Base-by-base conservation (phyloP, 2,329 filamentous ascomycete genomes). In the Calonectria honghensis region DNA sequence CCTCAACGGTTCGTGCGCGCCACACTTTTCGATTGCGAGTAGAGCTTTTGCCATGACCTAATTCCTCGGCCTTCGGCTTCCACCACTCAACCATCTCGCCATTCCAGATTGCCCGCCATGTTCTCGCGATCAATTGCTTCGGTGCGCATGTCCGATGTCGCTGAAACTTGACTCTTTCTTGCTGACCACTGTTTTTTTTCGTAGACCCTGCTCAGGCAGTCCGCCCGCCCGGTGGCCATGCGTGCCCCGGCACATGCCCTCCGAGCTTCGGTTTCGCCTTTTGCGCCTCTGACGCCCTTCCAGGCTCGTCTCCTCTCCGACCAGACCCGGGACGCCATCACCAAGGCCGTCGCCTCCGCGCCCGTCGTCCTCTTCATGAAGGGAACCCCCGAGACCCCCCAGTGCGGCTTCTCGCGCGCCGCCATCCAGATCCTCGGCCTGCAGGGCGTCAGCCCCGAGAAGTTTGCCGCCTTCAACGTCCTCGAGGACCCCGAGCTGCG, bases 301-400 rank as follows among this genome's bases (percentile, higher is more conserved):
- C 88, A 89, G 76, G 86, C 90, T 73, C 94, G 96, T 72, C 90
- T 95, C 51, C 91, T 99, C 63, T 98, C 96, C 39, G 91, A 93
- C 80, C 91, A 95, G 83, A 97, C 95, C 14, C 92, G 91, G 76
- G 87, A 92, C 50, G 96, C 96, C 32, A 99, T 99, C 81, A 95
- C 98, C 85, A 95, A 96, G 85, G 96, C 96, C 39, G 93, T 99
- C 20, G 89, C 88, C 31, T 96, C 96, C 0, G 94, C 96, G 0
- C 96, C 96, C 2, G 96, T 99, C 0, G 97, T 99, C 1, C 90
- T 99, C 72, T 99, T 99, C 90, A 99, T 99, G 97, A 99, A 99
- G 89, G 97, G 97, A 74, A 98, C 97, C 1, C 97, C 97, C 73
- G 96, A 98, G 87, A 95, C 92, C 75, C 97, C 97, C 27, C 96